Base-by-base conservation (phyloP, 495 filamentous ascomycete genomes). In the Podospora pseudocomata region DNA sequence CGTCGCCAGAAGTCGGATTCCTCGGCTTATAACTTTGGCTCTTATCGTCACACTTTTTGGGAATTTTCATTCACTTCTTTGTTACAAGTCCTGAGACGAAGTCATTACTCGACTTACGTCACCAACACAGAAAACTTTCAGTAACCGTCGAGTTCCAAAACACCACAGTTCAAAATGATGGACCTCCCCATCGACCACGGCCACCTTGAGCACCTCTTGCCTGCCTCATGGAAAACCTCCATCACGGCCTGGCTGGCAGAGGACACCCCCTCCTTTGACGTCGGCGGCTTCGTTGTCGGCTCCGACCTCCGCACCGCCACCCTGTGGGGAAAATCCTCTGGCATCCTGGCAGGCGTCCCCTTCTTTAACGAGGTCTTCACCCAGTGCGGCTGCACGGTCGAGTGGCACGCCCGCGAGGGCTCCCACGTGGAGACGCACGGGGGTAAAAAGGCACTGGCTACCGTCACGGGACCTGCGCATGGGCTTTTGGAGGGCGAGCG, bases 231-330 rank as follows among this genome's bases (percentile, higher is more conserved):
- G 87, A 95, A 95, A 73, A 83, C 88, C 34, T 85, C 90, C 63
- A 87, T 99, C 64, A 84, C 90, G 2, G 76, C 85, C 65, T 99
- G 96, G 96, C 89, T 97, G 5, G 90, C 92, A 68, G 95, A 99
- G 80, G 95, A 99, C 80, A 94, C 92, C 26, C 95, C 95, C 2
- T 93, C 92, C 39, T 94, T 96, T 76, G 95, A 99, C 81, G 97
- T 97, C 76, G 96, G 93, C 70, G 95, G 95, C 55, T 99, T 96
- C 74, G 95, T 99, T 9, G 95, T 99, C 15, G 95, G 95, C 60
- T 88, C 94, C 66, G 83, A 85, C 19, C 81, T 83, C 5, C 88
- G 89, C 55, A 91, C 91, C 69, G 96, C 95, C 2, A 91, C 88
- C 13, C 82, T 99, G 53, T 87, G 94, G 73, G 92, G 92, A n/a